Evolutionary conservation across 768 basidiomycete genomes (phyloP).

Genomic region (Phlegmacium glaucopus): DNA sequence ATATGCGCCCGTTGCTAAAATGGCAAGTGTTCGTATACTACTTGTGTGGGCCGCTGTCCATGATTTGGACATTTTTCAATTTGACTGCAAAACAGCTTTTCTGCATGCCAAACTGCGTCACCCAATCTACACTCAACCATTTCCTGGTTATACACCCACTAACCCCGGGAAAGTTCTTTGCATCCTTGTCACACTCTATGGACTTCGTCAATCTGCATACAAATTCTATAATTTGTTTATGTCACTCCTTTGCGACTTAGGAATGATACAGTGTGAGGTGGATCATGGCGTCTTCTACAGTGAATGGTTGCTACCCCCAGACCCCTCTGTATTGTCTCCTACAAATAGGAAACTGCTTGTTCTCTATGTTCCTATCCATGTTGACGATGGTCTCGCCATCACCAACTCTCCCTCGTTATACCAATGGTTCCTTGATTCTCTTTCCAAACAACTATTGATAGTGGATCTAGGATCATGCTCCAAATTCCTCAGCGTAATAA

Average conservation of each 20-base stretch:
- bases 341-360: conserved; percentile 6
- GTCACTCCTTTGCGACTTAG: conserved; percentile 1
- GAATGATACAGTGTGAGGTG: conserved; percentile 16
- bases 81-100: conserved; percentile 10
- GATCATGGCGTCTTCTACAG: conserved; percentile 26
- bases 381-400: no score
- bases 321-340: conserved; percentile 14
- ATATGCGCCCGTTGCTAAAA: conserved; percentile 8
- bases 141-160: conserved; percentile 7
- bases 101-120: conserved; percentile 3
- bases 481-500: no score
- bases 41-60: not conserved
- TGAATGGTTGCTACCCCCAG: conserved; percentile 10
- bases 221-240: conserved; percentile 13
- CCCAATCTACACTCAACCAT: conserved; percentile 6
- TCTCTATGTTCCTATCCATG: conserved; percentile 22
- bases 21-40: not conserved
- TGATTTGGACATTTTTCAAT: conserved; percentile 1
- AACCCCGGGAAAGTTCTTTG: not conserved
- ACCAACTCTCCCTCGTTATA: no score
- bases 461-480: no score
- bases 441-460: no score
- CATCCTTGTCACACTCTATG: conserved; percentile 27
- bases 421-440: no score
- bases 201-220: conserved; percentile 29